phyloP scores from a whole-genome alignment of 345 rosid species.

The Turritis glabra region DNA sequence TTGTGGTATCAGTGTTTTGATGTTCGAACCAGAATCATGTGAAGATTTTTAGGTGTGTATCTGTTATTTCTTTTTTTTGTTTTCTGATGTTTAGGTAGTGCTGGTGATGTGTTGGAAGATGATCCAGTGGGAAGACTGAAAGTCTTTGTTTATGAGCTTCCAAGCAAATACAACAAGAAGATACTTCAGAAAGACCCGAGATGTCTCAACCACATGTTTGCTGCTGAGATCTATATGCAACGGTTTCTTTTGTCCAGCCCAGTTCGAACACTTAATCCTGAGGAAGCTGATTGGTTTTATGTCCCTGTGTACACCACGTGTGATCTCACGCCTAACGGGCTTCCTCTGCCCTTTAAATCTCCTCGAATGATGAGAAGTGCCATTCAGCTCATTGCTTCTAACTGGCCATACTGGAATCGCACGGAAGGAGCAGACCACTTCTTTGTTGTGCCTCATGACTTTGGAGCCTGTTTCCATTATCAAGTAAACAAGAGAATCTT shows the following conservation, averaged over 20 bases:
- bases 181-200: constrained; percentile 87
- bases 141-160: constrained; percentile 93
- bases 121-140: constrained; percentile 93
- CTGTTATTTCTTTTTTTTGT: neutral
- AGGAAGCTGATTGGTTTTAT: constrained; percentile 99
- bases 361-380: constrained; percentile 99
- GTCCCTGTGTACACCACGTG: constrained; percentile 96
- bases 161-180: constrained; percentile 96
- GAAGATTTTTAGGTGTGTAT: constrained; percentile 1
- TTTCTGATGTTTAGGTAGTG: constrained; percentile 68
- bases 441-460: constrained; percentile 94
- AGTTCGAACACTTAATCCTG: constrained; percentile 89
- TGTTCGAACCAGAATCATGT: neutral
- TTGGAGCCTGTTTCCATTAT: constrained; percentile 98
- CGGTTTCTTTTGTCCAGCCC: constrained; percentile 92
- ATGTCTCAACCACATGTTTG: constrained; percentile 97
- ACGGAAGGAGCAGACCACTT: constrained; percentile 97
- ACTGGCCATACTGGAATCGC: constrained; percentile 97
- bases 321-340: constrained; percentile 92
- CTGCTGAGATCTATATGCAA: constrained; percentile 97
- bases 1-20: neutral
- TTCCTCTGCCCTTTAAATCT: constrained; percentile 95
- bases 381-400: constrained; percentile 87
- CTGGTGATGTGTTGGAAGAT: constrained; percentile 98
- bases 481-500: constrained; percentile 49